phyloP scores from a whole-genome alignment of 2,329 filamentous ascomycete genomes.

The Neopestalotiopsis sp. region DNA sequence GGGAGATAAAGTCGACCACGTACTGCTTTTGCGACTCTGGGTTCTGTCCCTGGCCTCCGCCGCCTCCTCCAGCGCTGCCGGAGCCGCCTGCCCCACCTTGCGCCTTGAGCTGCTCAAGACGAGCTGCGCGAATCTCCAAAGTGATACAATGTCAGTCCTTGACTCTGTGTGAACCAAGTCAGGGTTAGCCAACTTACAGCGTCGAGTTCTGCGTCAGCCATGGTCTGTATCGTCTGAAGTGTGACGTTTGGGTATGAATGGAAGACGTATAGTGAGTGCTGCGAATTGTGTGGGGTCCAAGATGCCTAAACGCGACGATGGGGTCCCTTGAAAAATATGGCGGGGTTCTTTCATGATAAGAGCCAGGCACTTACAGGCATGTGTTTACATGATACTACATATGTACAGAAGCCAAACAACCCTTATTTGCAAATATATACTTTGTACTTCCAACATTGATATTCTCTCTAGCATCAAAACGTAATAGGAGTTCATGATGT shows the following conservation, averaged over 20 bases:
- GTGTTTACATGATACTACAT: too few relatives aligned
- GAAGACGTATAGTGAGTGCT: background rate
- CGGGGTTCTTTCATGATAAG: constrained; percentile 5
- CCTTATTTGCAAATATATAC: too few relatives aligned
- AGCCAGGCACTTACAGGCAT: background rate
- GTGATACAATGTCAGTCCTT: constrained; percentile 19
- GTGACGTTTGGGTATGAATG: background rate
- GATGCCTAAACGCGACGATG: background rate
- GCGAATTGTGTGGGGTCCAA: background rate
- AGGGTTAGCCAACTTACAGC: constrained; percentile 47
- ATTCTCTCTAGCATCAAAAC: too few relatives aligned
- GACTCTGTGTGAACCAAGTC: too few relatives aligned
- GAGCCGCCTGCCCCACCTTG: constrained; percentile 59
- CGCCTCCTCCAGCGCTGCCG: constrained; percentile 51
- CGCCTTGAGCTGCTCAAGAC: constrained; percentile 90
- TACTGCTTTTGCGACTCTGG: constrained; percentile 65
- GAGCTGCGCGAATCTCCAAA: constrained; percentile 82
- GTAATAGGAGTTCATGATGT: too few relatives aligned
- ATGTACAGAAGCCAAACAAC: too few relatives aligned
- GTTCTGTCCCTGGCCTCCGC: constrained; percentile 49
- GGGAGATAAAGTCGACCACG: constrained; percentile 37
- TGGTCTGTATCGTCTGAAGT: constrained; percentile 35
- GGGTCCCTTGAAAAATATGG: constrained; percentile 11
- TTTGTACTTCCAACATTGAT: too few relatives aligned
- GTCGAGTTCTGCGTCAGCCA: constrained; percentile 72